Evolutionary conservation across 139 green algal species (phyloP), one percentile per base, ranked within the genome.

Genomic region (Tetraselmis chui): DNA sequence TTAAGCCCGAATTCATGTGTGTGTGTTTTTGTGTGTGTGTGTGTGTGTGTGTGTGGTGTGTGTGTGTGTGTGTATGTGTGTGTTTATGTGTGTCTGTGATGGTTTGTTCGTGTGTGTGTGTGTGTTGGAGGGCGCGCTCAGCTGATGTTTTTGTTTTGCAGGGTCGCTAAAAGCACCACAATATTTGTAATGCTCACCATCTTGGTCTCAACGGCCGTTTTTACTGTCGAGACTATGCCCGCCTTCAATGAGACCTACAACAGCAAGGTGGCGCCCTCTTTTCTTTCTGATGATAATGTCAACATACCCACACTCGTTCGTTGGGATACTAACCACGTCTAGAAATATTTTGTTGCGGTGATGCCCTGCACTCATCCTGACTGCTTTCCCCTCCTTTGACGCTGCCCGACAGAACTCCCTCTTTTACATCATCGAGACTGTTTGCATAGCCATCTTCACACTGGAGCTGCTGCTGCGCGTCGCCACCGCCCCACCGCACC

Each of bases 401-500:
- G 58, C 75, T 2, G 1, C 25, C 24, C 23, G 22, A 18, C 24
- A 30, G 11, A 31, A 29, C 24, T 79, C 32, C 18, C 28, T 29
- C 23, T 87, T 76, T 76, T 84, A 76, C 80, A 2, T 80, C 59
- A 76, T 83, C 23, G 84, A 87, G 77, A 74, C 77, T 11, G 28
- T 83, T 2, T 84, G 76, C 80, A 84, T 87, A 28, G 28, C 32
- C n/a, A 32, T 79, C 59, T 87, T 87, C 80, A 87, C 80, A 1
- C 11, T 84, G 22, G 84, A 87, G 80, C 26, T 84, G 28, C 24
- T 31, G 1, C 29, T 77, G 77, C 79, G 83, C 18, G 1, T 87
- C 2, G 22, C 59, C 29, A 76, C 59, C 1, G 78, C 28, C 32
- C 80, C 80, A 18, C 75, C 28, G 2, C 2, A 59, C 2, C 11